Base-by-base conservation (phyloP, 2,329 filamentous ascomycete species). In the Hymenoscyphus infarciens region DNA sequence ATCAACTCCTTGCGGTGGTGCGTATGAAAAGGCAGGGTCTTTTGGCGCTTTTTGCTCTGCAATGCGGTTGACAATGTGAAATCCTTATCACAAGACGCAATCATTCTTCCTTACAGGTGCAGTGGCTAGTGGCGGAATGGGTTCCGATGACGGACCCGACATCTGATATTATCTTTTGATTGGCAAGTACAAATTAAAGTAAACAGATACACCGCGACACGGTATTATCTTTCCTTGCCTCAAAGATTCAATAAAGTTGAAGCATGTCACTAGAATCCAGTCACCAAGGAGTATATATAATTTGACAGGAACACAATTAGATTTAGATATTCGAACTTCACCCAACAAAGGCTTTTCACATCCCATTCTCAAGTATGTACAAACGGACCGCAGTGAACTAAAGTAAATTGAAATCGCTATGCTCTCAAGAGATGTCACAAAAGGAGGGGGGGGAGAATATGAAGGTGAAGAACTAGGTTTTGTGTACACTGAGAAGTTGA, bases 391-490 rank as follows among this genome's bases (percentile, higher is more conserved):
- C 67, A 69, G 54, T 64, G 64, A 69, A 68, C 42, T 22, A 63
- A 56, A 62, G 56, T 66, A 55, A 65, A 67, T 66, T 66, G 63
- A 67, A 65, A 63, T 66, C 66, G 64, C 66, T 68, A 66, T 64
- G 64, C 62, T 60, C 31, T 35, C 39, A 29, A 59, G 61, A 59
- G 57, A 61, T 64, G 62, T 66, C 64, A 67, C 63, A 62, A 64
- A 31, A 56, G 35, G 42, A 42, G 60, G 62, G n/a, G 45, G 61
- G 52, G 60, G 62, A 60, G 56, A 57, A 19, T 64, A 66, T 54
- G 61, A 68, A 59, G 57, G 63, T 61, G 19, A 49, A 49, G 19
- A 22, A 49, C 16, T 45, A 49, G 42, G n/a, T 62, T 60, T 64
- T 59, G 61, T 66, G 60, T 60, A 67, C 62, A 66, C 59, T 49